Conservation (phyloP, 1,284 basidiomycete species). For the Ustilago shanxiensis region DNA sequence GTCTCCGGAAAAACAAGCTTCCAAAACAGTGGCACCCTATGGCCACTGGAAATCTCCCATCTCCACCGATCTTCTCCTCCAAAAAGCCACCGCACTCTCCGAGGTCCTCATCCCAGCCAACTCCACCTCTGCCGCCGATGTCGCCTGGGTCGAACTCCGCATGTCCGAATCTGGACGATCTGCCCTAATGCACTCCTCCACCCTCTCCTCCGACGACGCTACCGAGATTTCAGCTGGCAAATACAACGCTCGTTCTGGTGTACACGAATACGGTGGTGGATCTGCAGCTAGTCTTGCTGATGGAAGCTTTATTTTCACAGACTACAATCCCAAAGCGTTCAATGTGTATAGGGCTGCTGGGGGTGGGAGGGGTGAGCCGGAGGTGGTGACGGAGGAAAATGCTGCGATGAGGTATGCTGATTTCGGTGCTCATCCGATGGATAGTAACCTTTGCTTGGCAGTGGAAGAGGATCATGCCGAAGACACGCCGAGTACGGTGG, state of each 20-base stretch:
- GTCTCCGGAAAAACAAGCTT: neutral
- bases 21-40: conserved; percentile 56
- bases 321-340: conserved; percentile 48
- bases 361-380: conserved; percentile 70
- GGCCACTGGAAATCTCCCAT: conserved; percentile 75
- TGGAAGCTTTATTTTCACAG: conserved; percentile 54
- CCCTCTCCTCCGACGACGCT: conserved; percentile 37
- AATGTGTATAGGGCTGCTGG: conserved; percentile 22
- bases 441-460: conserved; percentile 73
- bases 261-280: conserved; percentile 67
- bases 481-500: conserved; percentile 75
- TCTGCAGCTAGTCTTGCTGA: conserved; percentile 45
- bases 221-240: conserved; percentile 39
- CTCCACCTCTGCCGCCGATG: conserved; percentile 58
- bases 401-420: conserved; percentile 75
- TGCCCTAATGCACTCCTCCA: conserved; percentile 74
- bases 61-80: conserved; percentile 74
- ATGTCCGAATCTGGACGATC: conserved; percentile 77
- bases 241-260: conserved; percentile 52
- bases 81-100: conserved; percentile 70
- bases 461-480: conserved; percentile 80
- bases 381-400: conserved; percentile 77
- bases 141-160: conserved; percentile 77
- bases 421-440: conserved; percentile 68
- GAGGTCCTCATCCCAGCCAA: conserved; percentile 43